Evolutionary conservation across 2,329 filamentous ascomycete species (phyloP).

Genomic region (Neocucurbitaria cava): DNA sequence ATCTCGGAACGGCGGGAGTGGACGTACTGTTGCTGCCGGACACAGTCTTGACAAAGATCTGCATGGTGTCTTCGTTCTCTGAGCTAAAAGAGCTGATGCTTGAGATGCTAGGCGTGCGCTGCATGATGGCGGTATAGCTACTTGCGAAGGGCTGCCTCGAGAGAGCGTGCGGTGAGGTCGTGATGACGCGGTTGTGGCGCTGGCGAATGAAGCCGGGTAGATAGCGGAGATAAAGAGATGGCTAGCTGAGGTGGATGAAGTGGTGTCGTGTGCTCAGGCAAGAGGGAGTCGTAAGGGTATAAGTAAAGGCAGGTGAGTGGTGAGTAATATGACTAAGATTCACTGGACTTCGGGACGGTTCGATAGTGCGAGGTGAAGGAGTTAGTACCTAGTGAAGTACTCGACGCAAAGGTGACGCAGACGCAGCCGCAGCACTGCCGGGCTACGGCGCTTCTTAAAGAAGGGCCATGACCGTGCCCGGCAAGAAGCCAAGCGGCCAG

Average conservation of each 20-base stretch:
- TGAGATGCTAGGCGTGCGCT: conserved; percentile 48
- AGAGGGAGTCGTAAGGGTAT: neutral
- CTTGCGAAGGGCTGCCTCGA: conserved; percentile 7
- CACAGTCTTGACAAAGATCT: conserved; percentile 68
- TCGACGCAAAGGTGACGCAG: conserved; percentile 19
- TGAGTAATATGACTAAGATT: conserved; percentile 9
- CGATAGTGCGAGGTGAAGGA: neutral
- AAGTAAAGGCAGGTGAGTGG: conserved; percentile 3
- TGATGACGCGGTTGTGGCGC: conserved; percentile 19
- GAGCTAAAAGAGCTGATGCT: conserved; percentile 51
- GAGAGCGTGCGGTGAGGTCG: neutral
- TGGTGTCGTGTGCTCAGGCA: neutral
- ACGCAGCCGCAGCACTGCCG: neutral
- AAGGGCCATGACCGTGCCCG: conserved; percentile 3
- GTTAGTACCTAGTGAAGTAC: neutral
- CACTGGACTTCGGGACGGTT: conserved; percentile 4
- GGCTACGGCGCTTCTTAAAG: conserved; percentile 22
- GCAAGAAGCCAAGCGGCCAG: conserved; percentile 4
- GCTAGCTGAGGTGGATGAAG: neutral
- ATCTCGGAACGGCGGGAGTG: conserved; percentile 22
- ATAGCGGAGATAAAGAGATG: conserved; percentile 12
- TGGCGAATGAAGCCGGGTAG: conserved; percentile 9
- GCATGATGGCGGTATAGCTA: conserved; percentile 34
- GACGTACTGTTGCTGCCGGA: conserved; percentile 62
- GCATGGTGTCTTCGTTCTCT: conserved; percentile 61